Base-by-base conservation (phyloP, 768 basidiomycete genomes). In the Kwoniella botswanensis region DNA sequence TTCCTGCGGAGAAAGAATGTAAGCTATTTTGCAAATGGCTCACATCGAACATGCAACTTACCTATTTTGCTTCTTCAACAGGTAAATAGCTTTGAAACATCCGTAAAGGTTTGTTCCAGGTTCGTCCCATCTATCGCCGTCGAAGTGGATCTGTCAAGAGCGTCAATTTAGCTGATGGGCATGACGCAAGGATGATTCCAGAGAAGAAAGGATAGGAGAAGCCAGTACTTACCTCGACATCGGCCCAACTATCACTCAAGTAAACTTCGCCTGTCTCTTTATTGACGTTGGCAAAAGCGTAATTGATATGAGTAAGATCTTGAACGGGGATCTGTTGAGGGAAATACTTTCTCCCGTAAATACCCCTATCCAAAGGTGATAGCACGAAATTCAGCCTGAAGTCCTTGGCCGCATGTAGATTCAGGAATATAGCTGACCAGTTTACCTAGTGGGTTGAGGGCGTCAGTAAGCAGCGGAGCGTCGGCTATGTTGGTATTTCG, bases 81-180 rank as follows among this genome's bases (percentile, higher is more conserved):
- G 88, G 83, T 94, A 95, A 68, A 98, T 88, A 61, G 92, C 92
- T 81, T 96, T 97, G 85, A 98, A 89, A 84, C 96, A 96, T 64
- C 95, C 95, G 72, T 96, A 98, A 18, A 98, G 88, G 83, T 98
- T 97, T 72, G 87, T 90, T 55, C 94, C 94, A 29, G 81, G 82
- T 64, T 98, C 96, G 74, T 94, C 91, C 97, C 97, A 99, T 4
- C 91, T 91, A 84, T 99, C 97, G 9, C 91, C 92, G 0, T 91
- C 90, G 82, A 96, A 95, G 82, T 98, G 97, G 57, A 98, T 98
- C 81, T 98, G 65, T 21, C 46, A 50, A 18, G 46, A 41, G 18
- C 7, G 55, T 44, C 24, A 29, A 66, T 35, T 35, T 6, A 1
- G 29, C 42, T 43, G 42, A 12, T 3, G 22, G 46, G 21, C 59